Percentiles rank a stretch among this genome's conserved stretches.
phyloP scores from a whole-genome alignment of 371 early-diverging fungal genomes.

The Apophysomyces elegans region DNA sequence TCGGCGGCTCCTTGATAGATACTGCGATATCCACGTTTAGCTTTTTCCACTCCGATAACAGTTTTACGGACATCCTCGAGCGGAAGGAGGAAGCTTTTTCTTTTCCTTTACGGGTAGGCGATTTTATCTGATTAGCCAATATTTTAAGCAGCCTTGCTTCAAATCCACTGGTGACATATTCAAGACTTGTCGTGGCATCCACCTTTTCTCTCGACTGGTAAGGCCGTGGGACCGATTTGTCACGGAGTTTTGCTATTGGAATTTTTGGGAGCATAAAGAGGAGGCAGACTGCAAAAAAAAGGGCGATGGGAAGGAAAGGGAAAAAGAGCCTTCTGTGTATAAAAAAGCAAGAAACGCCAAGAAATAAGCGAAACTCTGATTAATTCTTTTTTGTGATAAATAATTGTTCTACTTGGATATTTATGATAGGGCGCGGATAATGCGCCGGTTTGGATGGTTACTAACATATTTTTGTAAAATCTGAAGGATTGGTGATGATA shows the following conservation, averaged over 20 bases:
- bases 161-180: not conserved
- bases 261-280: too few species aligned
- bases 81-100: not conserved
- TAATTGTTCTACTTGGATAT: too few species aligned
- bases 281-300: too few species aligned
- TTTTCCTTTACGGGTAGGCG: not conserved
- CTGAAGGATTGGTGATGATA: too few species aligned
- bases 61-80: not conserved
- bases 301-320: too few species aligned
- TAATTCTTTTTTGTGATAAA: too few species aligned
- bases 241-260: not conserved
- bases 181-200: not conserved
- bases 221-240: not conserved
- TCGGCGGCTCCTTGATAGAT: conserved; percentile 1
- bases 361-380: too few species aligned
- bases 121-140: not conserved
- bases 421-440: too few species aligned
- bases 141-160: not conserved
- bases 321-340: too few species aligned
- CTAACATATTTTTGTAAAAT: too few species aligned
- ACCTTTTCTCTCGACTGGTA: not conserved
- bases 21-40: not conserved
- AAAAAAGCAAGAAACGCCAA: too few species aligned
- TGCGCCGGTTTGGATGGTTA: too few species aligned
- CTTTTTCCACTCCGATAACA: not conserved